Base-by-base conservation (phyloP, 345 rosid species). In the Erysimum cheiranthoides region DNA sequence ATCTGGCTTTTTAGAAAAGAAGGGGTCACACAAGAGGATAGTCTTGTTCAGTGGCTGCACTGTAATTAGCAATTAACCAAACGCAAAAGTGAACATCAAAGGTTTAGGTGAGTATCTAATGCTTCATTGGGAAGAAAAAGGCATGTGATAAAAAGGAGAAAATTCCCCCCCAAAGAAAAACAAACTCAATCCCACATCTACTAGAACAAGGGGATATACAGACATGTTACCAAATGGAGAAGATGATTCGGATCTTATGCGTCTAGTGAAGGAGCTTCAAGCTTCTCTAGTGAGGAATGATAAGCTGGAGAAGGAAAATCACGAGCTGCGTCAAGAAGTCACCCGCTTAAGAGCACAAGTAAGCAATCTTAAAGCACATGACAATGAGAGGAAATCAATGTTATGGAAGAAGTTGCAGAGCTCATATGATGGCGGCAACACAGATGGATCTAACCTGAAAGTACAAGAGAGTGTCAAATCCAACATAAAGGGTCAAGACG, bases 361-460 rank as follows among this genome's bases (percentile, higher is more conserved):
- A 53, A 80, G 42, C 74, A 85, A 89, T 36, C 88, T 90, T 72
- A 89, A 87, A 83, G 92, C 93, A 32, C 92, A 87, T 61, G 98
- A 89, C 52, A 89, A 86, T 54, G 98, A 90, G 83, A 87, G 97
- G 70, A 90, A 87, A 83, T 83, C 95, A 51, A 74, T 85, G 81
- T 90, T 90, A 10, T 90, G 97, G 98, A 92, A 94, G 88, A 92
- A 92, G 83, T 73, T 92, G 61, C 96, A 94, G 77, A 88, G 74
- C 75, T 68, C 90, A 42, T 79, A 74, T 21, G 92, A 89, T 13
- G 68, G 57, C 25, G 40, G 60, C 63, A 71, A 82, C 77, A 28
- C 67, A 32, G 82, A 82, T 8, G 73, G 60, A 6, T 61, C 84
- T 64, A 84, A 40, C 38, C 82, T 79, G 86, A 93, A 85, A 73